These are phyloP conservation scores for Coniferiporia sulphurascens DNA, from an alignment of 1,284 basidiomycete genomes.

Conservation along the genomic window DNA sequence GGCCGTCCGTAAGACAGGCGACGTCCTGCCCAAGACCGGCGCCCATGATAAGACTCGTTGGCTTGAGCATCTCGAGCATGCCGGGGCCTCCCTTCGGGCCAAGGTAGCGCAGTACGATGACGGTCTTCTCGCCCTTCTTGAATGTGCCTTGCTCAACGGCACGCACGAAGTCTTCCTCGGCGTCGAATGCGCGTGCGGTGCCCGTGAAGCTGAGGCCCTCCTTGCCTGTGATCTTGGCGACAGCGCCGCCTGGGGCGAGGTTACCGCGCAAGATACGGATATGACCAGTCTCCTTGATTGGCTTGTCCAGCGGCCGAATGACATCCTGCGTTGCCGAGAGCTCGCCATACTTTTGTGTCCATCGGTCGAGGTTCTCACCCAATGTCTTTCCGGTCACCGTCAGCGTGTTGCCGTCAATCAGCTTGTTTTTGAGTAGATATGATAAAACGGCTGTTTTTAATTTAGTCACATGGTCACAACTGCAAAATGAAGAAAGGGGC, in stretches of 20 bases:
- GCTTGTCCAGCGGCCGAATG: constrained; percentile 77
- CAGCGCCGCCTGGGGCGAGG: constrained; percentile 90
- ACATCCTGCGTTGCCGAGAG: constrained; percentile 72
- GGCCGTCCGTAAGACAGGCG: constrained; percentile 89
- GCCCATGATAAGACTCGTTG: constrained; percentile 87
- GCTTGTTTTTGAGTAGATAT: constrained; percentile 76
- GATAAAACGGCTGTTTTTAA: constrained; percentile 62
- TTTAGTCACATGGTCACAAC: constrained; percentile 12
- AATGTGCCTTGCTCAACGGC: constrained; percentile 80
- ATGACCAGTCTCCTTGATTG: constrained; percentile 88
- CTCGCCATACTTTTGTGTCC: constrained; percentile 76
- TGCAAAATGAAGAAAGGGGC: constrained; percentile 25
- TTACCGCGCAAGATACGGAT: constrained; percentile 82
- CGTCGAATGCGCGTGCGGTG: constrained; percentile 80
- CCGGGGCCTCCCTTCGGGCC: constrained; percentile 89
- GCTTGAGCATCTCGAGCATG: constrained; percentile 95
- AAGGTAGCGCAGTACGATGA: constrained; percentile 85
- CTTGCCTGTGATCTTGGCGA: constrained; percentile 92
- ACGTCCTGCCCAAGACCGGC: constrained; percentile 89
- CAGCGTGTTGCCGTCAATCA: constrained; percentile 82
- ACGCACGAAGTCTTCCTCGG: constrained; percentile 74
- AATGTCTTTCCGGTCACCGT: constrained; percentile 86
- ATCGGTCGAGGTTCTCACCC: constrained; percentile 84
- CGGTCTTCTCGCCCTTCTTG: constrained; percentile 84
- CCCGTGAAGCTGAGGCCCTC: constrained; percentile 84